Evolutionary conservation across 805 yeast genomes (phyloP).

Genomic region (Myxozyma kluyveri): DNA sequence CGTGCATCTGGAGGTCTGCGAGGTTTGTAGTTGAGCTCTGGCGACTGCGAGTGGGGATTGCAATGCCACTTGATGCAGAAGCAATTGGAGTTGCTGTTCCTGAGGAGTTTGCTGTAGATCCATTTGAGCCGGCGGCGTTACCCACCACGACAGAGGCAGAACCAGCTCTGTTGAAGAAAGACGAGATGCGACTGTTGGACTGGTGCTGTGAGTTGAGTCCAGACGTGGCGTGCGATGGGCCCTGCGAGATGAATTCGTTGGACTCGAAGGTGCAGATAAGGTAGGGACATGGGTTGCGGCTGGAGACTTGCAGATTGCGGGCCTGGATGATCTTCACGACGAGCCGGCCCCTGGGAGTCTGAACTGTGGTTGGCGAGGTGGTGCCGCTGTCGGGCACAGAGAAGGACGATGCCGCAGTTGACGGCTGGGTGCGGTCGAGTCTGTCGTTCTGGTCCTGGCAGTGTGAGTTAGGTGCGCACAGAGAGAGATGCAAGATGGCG

Average conservation of each 20-base stretch:
- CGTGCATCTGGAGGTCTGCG: conserved; percentile 14
- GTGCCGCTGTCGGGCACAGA: conserved; percentile 10
- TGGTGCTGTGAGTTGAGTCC: conserved; percentile 27
- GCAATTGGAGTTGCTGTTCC: conserved; percentile 14
- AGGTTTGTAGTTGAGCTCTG: conserved; percentile 25
- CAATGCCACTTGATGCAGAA: conserved; percentile 31
- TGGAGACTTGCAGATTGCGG: conserved; percentile 56
- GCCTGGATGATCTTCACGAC: conserved; percentile 82
- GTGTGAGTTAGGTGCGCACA: not conserved
- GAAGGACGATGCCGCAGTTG: conserved; percentile 17
- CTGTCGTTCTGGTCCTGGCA: not conserved
- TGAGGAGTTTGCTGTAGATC: conserved; percentile 20
- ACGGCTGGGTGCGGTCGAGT: no score
- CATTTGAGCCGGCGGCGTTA: conserved; percentile 8
- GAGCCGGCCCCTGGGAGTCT: conserved; percentile 73
- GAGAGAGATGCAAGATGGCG: not conserved
- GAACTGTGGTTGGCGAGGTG: conserved; percentile 18
- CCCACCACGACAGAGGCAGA: conserved; percentile 9
- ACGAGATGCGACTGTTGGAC: conserved; percentile 18
- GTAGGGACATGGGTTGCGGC: conserved; percentile 61
- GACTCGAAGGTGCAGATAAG: conserved; percentile 91
- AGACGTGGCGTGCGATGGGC: conserved; percentile 48
- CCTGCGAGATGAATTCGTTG: conserved; percentile 82
- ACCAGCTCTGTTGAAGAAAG: conserved; percentile 15
- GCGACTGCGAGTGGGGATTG: conserved; percentile 38